Evolutionary conservation across 352 stramenopile genomes (phyloP).

Genomic region (Globisporangium recalcitrans): DNA sequence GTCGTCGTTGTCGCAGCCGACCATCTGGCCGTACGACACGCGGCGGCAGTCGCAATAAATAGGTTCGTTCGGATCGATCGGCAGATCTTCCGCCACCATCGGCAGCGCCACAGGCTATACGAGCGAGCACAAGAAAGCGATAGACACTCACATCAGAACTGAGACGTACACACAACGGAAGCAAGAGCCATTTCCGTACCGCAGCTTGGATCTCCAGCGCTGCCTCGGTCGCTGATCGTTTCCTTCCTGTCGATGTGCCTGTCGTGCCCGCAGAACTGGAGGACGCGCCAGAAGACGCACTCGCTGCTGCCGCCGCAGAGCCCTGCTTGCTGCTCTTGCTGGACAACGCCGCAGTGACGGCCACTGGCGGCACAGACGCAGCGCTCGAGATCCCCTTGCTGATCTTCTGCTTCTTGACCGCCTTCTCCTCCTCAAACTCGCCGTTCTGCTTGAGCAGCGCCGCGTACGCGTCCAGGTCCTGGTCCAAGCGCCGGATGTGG

Average conservation of each 20-base stretch:
- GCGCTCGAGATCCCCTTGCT: conserved; percentile 14
- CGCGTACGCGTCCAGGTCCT: conserved; percentile 72
- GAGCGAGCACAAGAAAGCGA: not conserved
- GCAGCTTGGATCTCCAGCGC: conserved; percentile 28
- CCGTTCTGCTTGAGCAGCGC: conserved; percentile 65
- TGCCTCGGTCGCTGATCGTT: conserved; percentile 40
- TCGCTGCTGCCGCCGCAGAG: not conserved
- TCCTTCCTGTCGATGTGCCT: conserved; percentile 27
- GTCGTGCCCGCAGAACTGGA: conserved; percentile 7
- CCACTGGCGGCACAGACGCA: not conserved
- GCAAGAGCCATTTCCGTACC: conserved; percentile 2
- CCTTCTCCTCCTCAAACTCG: conserved; percentile 76
- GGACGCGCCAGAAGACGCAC: not conserved
- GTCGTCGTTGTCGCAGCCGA: conserved; percentile 90
- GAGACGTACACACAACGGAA: no score
- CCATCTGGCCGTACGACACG: conserved; percentile 90
- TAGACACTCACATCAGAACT: not conserved
- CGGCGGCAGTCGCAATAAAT: conserved; percentile 85
- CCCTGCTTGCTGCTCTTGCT: conserved; percentile 18
- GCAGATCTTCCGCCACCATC: conserved; percentile 68
- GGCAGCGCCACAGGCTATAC: conserved; percentile 23
- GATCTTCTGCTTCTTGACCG: conserved; percentile 47
- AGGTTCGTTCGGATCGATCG: conserved; percentile 85
- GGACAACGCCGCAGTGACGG: not conserved
- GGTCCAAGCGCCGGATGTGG: conserved; percentile 76